Evolutionary conservation across 1,284 basidiomycete species (phyloP), one percentile per base, ranked within the genome.

Genomic region (Amylostereum areolatum): DNA sequence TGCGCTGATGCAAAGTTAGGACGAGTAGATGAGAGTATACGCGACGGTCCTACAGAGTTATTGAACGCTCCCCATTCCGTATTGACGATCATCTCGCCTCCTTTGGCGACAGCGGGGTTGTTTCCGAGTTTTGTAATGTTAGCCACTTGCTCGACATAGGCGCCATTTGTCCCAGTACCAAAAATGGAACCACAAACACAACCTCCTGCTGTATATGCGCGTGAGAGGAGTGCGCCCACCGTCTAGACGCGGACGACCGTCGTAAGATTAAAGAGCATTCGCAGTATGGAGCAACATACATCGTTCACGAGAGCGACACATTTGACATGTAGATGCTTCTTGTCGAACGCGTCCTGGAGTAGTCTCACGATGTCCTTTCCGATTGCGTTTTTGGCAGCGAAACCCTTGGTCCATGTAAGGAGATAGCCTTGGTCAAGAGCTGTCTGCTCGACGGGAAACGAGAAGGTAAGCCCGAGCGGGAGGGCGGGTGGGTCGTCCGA

Each of bases 21-120:
- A 45, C 3, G 29, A 30, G 45, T 8, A 42, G 28, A 18, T 55
- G 30, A 31, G 49, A 45, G 47, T n/a, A 31, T 53, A 33, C n/a
- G 48, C 3, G 11, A 41, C 36, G 49, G 12, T 65, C 81, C 56
- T 62, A 91, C 92, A 41, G 81, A 75, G 66, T 96, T 95, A 68
- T 97, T 90, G 68, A 97, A 95, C 34, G 83, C 93, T 56, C 94
- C 95, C 94, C 97, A 98, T 72, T 99, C 97, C 2, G 92, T 92
- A 71, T 99, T 99, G 53, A 99, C 81, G 51, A 98, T 81, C 96
- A 99, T 99, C 57, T 79, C 71, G 29, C 85, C 82, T 18, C 85
- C 88, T 49, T 74, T 70, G 27, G 75, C 69, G 43, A 74, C 77
- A 4, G 76, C 73, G 44, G 82, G 73, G 46, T 70, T 73, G 52